Percentiles rank a stretch among this genome's conserved stretches.
Conservation (phyloP, 495 filamentous ascomycete species). For the Annulohypoxylon stygium region DNA sequence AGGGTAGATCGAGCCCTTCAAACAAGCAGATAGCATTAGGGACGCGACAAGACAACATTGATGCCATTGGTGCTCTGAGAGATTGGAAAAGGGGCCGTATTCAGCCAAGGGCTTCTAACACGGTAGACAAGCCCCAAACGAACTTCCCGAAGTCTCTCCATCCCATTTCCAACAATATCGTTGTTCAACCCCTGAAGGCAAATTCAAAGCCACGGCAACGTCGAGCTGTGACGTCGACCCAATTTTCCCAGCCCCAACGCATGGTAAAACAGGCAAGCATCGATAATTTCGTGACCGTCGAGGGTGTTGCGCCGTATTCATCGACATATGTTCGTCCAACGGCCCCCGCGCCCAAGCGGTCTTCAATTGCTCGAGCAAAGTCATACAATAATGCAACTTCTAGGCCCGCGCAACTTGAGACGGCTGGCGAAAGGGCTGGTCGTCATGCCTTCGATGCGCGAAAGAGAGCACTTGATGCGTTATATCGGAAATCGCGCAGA, state of each 20-base stretch:
- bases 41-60: slow-evolving; percentile 78
- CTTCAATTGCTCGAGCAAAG: slow-evolving; percentile 8
- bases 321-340: slow-evolving; percentile 15
- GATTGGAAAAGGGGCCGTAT: slow-evolving; percentile 84
- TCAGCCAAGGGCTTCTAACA: slow-evolving; percentile 53
- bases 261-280: slow-evolving; percentile 54
- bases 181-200: slow-evolving; percentile 34
- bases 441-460: slow-evolving; percentile 53
- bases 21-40: slow-evolving; percentile 79
- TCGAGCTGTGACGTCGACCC: slow-evolving; percentile 25
- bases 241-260: slow-evolving; percentile 42
- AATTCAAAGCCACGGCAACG: slow-evolving; percentile 23
- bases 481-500: slow-evolving; percentile 59
- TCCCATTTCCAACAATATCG: slow-evolving; percentile 51
- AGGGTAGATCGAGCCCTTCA: slow-evolving; percentile 80
- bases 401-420: slow-evolving; percentile 65
- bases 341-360: slow-evolving; percentile 28
- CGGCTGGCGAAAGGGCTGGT: slow-evolving; percentile 44
- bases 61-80: slow-evolving; percentile 74
- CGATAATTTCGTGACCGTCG: slow-evolving; percentile 50
- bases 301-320: slow-evolving; percentile 19
- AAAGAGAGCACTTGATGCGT: slow-evolving; percentile 63
- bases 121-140: neutral
- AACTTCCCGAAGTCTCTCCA: slow-evolving; percentile 47
- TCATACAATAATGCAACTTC: slow-evolving; percentile 30